Evolutionary conservation across 208 protist species (phyloP).

Genomic region (Acanthamoeba triangularis): DNA sequence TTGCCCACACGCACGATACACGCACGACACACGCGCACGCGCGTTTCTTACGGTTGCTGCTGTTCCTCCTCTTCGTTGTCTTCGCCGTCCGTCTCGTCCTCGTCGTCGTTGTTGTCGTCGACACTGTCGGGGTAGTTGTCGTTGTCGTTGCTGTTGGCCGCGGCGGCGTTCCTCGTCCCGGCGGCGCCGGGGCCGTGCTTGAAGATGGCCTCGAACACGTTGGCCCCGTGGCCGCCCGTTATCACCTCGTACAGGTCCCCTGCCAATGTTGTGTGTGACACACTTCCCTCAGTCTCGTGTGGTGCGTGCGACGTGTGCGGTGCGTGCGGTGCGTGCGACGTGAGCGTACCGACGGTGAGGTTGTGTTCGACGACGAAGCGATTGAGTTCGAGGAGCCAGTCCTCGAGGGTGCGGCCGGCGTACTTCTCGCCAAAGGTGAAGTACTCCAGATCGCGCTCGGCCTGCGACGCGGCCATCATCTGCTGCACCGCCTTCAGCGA

Average conservation of each 20-base stretch:
- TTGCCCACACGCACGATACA: too few relatives aligned
- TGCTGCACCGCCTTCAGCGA: constrained; percentile 85
- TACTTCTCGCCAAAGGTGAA: constrained; percentile 84
- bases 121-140: neutral
- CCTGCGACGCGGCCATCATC: constrained; percentile 79
- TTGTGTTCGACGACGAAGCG: constrained; percentile 6
- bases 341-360: constrained; percentile 15
- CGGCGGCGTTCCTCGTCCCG: too few relatives aligned
- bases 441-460: constrained; percentile 77
- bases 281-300: too few relatives aligned
- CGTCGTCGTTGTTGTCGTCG: neutral
- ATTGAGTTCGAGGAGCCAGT: neutral
- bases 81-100: neutral
- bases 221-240: neutral
- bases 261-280: neutral
- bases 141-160: neutral
- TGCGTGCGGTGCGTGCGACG: neutral
- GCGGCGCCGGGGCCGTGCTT: too few relatives aligned
- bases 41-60: neutral
- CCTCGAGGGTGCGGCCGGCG: neutral
- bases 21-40: neutral
- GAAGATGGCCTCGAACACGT: neutral
- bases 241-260: neutral
- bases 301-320: neutral
- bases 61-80: neutral